Evolutionary conservation across 257 asterid species (phyloP).

Genomic region (Penstemon newberryi): DNA sequence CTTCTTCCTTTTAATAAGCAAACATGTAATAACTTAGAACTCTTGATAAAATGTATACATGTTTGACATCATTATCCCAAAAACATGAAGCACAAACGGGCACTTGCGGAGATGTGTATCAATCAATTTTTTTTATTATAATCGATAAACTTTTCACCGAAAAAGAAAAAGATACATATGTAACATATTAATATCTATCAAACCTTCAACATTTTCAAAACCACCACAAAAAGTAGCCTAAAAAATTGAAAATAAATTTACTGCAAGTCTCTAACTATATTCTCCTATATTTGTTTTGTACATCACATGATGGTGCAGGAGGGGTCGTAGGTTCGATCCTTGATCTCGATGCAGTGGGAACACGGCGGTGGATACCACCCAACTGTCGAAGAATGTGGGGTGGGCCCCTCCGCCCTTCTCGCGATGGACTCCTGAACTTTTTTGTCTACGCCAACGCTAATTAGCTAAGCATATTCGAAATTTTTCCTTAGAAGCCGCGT

Average conservation of each 20-base stretch:
- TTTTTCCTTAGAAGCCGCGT: slow-evolving; percentile 48
- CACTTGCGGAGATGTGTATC: too few relatives aligned
- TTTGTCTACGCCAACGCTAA: slow-evolving; percentile 43
- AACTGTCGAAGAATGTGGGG: slow-evolving; percentile 2
- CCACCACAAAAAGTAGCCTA: too few relatives aligned
- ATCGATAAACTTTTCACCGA: too few relatives aligned
- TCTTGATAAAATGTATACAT: slow-evolving; percentile 77
- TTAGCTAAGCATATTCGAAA: slow-evolving; percentile 45
- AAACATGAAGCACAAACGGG: slow-evolving; percentile 82
- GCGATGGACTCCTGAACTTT: slow-evolving; percentile 23
- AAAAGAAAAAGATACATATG: too few relatives aligned
- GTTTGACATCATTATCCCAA: slow-evolving; percentile 82
- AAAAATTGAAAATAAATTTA: too few relatives aligned
- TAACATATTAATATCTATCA: too few relatives aligned
- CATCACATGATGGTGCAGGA: slow-evolving; percentile 46
- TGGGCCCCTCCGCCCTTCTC: neutral
- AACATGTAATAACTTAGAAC: slow-evolving; percentile 21
- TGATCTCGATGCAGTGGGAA: slow-evolving; percentile 7
- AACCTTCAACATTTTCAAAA: too few relatives aligned
- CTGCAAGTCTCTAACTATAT: too few relatives aligned
- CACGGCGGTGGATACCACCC: slow-evolving; percentile 8
- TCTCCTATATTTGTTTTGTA: too few relatives aligned
- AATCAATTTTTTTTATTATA: too few relatives aligned
- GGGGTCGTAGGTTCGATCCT: slow-evolving; percentile 19
- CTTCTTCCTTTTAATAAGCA: slow-evolving; percentile 29